Evolutionary conservation across 768 basidiomycete genomes (phyloP), one percentile per base, ranked within the genome.

Genomic region (Amanita exitialis): DNA sequence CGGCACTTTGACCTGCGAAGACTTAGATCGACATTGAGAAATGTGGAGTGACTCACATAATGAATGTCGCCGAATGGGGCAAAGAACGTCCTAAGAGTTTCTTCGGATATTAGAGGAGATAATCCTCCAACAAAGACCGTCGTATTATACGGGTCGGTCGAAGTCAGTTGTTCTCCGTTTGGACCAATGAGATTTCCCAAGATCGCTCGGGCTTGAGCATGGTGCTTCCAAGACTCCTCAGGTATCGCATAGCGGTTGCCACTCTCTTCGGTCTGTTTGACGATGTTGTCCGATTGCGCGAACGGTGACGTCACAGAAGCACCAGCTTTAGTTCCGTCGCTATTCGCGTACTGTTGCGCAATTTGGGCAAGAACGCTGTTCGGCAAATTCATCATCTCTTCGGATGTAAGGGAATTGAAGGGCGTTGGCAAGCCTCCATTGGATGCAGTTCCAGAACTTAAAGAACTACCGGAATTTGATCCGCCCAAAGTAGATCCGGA

Each of bases 41-140:
- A 12, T 3, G 32, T 25, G n/a, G 12, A 32, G 44, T 41, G 39
- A 44, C 42, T 69, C 84, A 90, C 90, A 61, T 94, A 93, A 64
- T 92, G 89, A 50, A 93, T 93, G 54, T 90, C 89, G 42, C 90
- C 91, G 60, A 92, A 94, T n/a, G 90, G 90, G 9, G 79, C 77
- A 65, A 94, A 94, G 66, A 92, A 92, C 3, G 89, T 90, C 64
- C 90, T 74, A 61, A 96, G 66, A 2, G 90, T 94, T 43, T 95
- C 93, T 68, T 95, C 93, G 23, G 85, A 83, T 39, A 96, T 93
- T 53, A 92, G 66, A 15, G 89, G 89, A 8, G 87, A 89, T 47
- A 95, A 62, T 0, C 92, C 93, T 21, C 93, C 93, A 16, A 96
- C 93, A 56, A 96, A 96, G 4, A 91, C 92, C 1, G 93, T 96